Conservation (phyloP, 495 filamentous ascomycete genomes). For the Penicillium ucsense region DNA sequence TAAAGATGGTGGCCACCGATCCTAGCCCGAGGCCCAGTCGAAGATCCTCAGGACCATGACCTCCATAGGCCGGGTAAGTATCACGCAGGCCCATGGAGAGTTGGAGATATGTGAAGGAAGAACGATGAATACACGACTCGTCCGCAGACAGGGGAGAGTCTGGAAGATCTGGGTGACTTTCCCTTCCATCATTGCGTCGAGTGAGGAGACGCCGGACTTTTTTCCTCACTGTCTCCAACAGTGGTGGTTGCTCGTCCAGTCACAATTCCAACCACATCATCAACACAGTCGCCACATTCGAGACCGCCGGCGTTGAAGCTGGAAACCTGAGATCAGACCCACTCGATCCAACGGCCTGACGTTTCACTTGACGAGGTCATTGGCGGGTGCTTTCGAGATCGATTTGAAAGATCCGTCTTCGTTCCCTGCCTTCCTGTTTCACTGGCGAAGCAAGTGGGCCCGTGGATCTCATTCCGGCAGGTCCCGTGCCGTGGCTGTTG, state of each 20-base stretch:
- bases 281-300: too few relatives aligned
- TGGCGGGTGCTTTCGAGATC: too few relatives aligned
- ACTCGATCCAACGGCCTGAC: constrained; percentile 2
- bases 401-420: too few relatives aligned
- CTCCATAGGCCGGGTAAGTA: constrained; percentile 13
- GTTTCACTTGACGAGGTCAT: not conserved
- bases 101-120: not conserved
- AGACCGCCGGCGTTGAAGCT: not conserved
- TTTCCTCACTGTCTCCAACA: too few relatives aligned
- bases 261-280: too few relatives aligned
- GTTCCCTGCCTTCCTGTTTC: too few relatives aligned
- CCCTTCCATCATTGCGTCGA: not conserved
- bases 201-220: too few relatives aligned
- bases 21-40: constrained; percentile 14
- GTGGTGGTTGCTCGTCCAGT: too few relatives aligned
- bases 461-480: too few relatives aligned
- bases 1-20: constrained; percentile 15
- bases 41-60: constrained; percentile 13
- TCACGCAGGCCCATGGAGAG: constrained; percentile 8
- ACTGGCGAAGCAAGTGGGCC: too few relatives aligned
- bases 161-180: not conserved
- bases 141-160: not conserved
- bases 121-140: not conserved
- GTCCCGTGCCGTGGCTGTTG: too few relatives aligned
- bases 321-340: not conserved